A percentile compares a stretch with the other conserved stretches of the same genome.
Conservation (phyloP, 1,284 basidiomycete species). For the Boletus sp. region DNA sequence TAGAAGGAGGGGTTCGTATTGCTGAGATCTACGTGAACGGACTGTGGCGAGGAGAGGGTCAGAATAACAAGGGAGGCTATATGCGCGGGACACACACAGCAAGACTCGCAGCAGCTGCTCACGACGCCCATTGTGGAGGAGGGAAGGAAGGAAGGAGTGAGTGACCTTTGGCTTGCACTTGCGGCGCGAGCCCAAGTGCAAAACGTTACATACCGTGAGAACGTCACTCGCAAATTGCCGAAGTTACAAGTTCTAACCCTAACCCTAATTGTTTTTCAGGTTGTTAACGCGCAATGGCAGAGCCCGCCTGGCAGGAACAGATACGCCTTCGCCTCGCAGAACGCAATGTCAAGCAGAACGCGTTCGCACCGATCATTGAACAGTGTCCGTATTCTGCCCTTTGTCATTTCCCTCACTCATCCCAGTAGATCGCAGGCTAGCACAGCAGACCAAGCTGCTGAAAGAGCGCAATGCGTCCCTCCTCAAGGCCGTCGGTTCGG, state of each 20-base stretch:
- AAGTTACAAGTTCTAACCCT: slow-evolving; percentile 20
- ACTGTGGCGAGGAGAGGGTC: slow-evolving; percentile 40
- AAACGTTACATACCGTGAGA: slow-evolving; percentile 21
- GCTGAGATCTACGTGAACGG: slow-evolving; percentile 73
- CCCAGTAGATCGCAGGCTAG: slow-evolving; percentile 75
- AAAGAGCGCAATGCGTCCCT: slow-evolving; percentile 87
- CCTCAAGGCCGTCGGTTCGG: slow-evolving; percentile 71
- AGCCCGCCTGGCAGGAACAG: slow-evolving; percentile 77
- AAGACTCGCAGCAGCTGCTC: slow-evolving; percentile 74
- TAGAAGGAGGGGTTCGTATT: slow-evolving; percentile 89
- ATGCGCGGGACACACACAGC: slow-evolving; percentile 50
- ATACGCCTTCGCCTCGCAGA: slow-evolving; percentile 74
- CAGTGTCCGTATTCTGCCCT: slow-evolving; percentile 61
- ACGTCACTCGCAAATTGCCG: slow-evolving; percentile 21
- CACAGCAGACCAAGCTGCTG: slow-evolving; percentile 83
- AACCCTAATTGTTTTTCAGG: slow-evolving; percentile 19
- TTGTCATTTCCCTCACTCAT: slow-evolving; percentile 13
- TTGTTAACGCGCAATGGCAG: slow-evolving; percentile 51
- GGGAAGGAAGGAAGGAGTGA: background rate
- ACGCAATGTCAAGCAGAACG: slow-evolving; percentile 68
- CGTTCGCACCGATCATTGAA: slow-evolving; percentile 81
- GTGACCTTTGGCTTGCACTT: slow-evolving; percentile 9
- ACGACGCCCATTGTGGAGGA: slow-evolving; percentile 47
- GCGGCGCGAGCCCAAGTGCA: slow-evolving; percentile 10
- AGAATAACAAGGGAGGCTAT: slow-evolving; percentile 9